Base-by-base conservation (phyloP, 1,284 basidiomycete species). In the Ustilago nuda region DNA sequence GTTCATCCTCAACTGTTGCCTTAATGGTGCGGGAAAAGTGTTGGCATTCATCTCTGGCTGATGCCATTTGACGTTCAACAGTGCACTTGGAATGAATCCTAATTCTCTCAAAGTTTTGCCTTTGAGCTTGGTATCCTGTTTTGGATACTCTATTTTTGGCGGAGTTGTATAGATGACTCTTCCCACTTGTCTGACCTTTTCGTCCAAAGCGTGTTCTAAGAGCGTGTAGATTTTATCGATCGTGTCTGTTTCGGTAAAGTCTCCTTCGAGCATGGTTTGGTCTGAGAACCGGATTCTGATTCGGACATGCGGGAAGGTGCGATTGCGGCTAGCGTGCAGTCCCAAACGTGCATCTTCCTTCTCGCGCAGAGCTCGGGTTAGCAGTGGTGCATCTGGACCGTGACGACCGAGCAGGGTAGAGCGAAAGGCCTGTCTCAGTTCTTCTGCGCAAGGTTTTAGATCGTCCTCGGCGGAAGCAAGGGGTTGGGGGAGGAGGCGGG, bases 161-260 rank as follows among this genome's bases (percentile, higher is more conserved):
- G 93, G 93, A 1, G 89, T 87, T 72, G 94, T 92, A 86, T 92
- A 95, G 54, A 95, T 88, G 30, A 93, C 89, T 79, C 94, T 94
- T 74, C 92, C 92, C 86, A 91, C 90, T 4, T 90, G 88, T 80
- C 91, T 91, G 37, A 91, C 89, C 71, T 92, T 91, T 56, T 93
- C 92, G 43, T 89, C 88, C 48, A 95, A 87, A 27, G 89, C 89
- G n/a, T 88, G 87, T 27, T 92, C 89, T 51, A 95, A 92, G 78
- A 95, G 94, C 4, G 91, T 91, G 84, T 95, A 95, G 2, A 95
- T 89, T 3, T 90, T 88, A 57, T 89, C 89, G 65, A 95, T 93
- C 82, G 92, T 93, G 82, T 91, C 90, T 0, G 89, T 89, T 6
- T 92, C 93, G 0, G 90, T 88, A 80, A 95, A 94, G 0, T 87